Conservation (phyloP, 805 yeast species). For the Candida maesae region DNA sequence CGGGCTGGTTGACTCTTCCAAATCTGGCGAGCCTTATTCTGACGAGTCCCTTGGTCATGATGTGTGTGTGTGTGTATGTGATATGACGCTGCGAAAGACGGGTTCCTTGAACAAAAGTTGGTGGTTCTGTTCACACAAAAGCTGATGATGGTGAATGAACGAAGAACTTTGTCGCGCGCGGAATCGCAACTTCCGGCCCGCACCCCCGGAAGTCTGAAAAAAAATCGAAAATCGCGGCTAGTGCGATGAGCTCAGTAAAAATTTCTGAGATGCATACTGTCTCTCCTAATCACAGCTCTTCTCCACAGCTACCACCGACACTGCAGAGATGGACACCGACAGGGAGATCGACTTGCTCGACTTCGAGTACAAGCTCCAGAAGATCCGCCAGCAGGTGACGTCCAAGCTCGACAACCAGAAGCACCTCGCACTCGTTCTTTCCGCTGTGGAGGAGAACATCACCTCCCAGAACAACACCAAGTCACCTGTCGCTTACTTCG, state of each 20-base stretch:
- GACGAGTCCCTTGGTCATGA: slow-evolving; percentile 63
- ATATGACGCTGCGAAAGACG: too few relatives aligned
- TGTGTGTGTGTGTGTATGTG: neutral
- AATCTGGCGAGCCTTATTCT: slow-evolving; percentile 89
- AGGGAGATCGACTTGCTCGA: slow-evolving; percentile 25
- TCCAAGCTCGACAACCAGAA: slow-evolving; percentile 88
- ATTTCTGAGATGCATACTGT: neutral
- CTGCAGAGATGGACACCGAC: slow-evolving; percentile 13
- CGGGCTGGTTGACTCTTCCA: slow-evolving; percentile 84
- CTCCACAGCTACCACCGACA: too few relatives aligned
- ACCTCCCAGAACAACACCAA: slow-evolving; percentile 38
- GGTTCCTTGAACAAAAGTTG: too few relatives aligned
- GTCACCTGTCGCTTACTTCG: slow-evolving; percentile 78
- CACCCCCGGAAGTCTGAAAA: neutral
- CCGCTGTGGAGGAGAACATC: slow-evolving; percentile 88
- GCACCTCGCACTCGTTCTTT: slow-evolving; percentile 74
- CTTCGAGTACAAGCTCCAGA: slow-evolving; percentile 56
- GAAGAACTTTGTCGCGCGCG: slow-evolving; percentile 3
- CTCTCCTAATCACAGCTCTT: neutral
- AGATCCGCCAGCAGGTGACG: slow-evolving; percentile 64
- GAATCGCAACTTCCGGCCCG: slow-evolving; percentile 2
- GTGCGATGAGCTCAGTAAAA: slow-evolving; percentile 8
- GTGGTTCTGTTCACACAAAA: too few relatives aligned
- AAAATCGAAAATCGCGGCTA: neutral
- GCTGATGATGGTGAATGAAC: too few relatives aligned